phyloP scores from a whole-genome alignment of 73 alveolate genomes.

The Stentor coeruleus region DNA sequence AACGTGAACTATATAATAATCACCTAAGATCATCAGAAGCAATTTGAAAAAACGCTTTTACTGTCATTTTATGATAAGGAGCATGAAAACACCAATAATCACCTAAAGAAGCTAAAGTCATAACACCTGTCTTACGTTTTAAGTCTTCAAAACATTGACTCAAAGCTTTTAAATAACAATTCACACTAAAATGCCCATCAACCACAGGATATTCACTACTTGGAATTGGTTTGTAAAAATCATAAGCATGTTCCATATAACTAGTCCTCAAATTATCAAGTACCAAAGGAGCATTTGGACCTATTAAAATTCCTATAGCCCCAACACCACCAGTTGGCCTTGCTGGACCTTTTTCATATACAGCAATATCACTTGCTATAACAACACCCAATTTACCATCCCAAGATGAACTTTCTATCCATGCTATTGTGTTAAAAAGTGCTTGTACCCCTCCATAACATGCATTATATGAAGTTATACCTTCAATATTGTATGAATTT shows the following conservation, averaged over 20 bases:
- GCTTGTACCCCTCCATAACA: slow-evolving; percentile 99
- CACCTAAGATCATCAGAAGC: slow-evolving; percentile 41
- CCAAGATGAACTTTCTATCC: slow-evolving; percentile 90
- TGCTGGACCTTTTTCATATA: slow-evolving; percentile 95
- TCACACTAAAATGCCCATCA: slow-evolving; percentile 89
- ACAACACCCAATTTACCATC: slow-evolving; percentile 96
- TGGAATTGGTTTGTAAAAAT: slow-evolving; percentile 95
- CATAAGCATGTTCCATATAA: slow-evolving; percentile 88
- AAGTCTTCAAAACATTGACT: slow-evolving; percentile 62
- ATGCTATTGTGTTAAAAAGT: slow-evolving; percentile 87
- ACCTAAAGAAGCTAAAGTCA: slow-evolving; percentile 21
- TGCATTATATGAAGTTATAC: slow-evolving; percentile 94
- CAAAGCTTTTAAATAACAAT: slow-evolving; percentile 80
- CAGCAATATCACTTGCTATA: slow-evolving; percentile 94
- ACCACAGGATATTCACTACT: slow-evolving; percentile 95
- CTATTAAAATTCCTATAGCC: slow-evolving; percentile 86
- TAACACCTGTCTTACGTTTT: slow-evolving; percentile 63
- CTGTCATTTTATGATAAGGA: slow-evolving; percentile 92
- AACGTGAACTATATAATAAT: background rate
- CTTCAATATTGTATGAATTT: slow-evolving; percentile 88
- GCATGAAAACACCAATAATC: slow-evolving; percentile 92
- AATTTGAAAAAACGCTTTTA: slow-evolving; percentile 80
- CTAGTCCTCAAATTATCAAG: slow-evolving; percentile 80
- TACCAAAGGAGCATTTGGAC: slow-evolving; percentile 85
- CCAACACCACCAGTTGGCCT: slow-evolving; percentile 99